Percentiles rank a stretch among this genome's conserved stretches.
phyloP scores from a whole-genome alignment of 345 rosid genomes.

The Boechera stricta region DNA sequence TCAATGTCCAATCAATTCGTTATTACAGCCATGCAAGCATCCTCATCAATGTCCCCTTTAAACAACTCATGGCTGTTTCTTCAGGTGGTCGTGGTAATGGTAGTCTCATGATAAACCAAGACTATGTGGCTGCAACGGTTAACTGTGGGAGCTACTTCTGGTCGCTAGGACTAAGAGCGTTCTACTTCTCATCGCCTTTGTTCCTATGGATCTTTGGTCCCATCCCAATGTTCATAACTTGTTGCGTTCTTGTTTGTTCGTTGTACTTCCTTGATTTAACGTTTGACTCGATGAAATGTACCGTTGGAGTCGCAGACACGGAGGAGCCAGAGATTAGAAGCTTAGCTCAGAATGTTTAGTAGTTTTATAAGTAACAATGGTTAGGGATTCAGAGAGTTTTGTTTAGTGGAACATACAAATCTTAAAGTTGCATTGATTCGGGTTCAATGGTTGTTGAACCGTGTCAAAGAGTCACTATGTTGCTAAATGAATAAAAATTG shows the following conservation, averaged over 20 bases:
- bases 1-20: conserved; percentile 76
- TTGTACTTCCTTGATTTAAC: conserved; percentile 72
- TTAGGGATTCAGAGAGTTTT: conserved; percentile 17
- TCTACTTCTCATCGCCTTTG: conserved; percentile 85
- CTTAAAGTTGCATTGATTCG: conserved; percentile 30
- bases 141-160: conserved; percentile 89
- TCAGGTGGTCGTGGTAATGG: conserved; percentile 45
- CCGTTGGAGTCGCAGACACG: conserved; percentile 42
- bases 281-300: conserved; percentile 55
- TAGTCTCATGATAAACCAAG: conserved; percentile 52
- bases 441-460: conserved; percentile 49
- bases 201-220: conserved; percentile 96
- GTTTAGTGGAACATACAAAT: neutral
- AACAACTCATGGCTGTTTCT: conserved; percentile 44
- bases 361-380: neutral
- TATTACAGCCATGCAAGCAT: conserved; percentile 93
- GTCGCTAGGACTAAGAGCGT: conserved; percentile 87
- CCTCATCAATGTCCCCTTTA: conserved; percentile 78
- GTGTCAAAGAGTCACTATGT: conserved; percentile 14
- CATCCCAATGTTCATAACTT: conserved; percentile 67
- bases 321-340: conserved; percentile 42
- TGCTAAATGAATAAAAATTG: conserved; percentile 25
- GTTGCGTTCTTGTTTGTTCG: conserved; percentile 61
- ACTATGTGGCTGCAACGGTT: conserved; percentile 70
- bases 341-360: conserved; percentile 42